Percentiles rank a stretch among this genome's conserved stretches.
Evolutionary conservation across 1,284 basidiomycete species (phyloP).

Genomic region (Trichosporon coremiiforme): DNA sequence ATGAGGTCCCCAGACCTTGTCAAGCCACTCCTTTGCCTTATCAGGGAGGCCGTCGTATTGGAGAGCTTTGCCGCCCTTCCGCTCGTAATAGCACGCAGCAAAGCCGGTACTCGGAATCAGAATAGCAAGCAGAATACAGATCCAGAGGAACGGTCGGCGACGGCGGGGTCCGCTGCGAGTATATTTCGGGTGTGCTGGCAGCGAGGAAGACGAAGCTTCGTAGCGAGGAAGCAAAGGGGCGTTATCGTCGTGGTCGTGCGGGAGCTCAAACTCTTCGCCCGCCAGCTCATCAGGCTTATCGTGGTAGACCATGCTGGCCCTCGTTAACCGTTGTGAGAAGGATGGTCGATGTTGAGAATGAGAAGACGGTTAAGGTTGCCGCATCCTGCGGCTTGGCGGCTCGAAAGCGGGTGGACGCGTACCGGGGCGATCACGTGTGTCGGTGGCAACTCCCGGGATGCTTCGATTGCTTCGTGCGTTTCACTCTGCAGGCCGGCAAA

Average conservation of each 20-base stretch:
- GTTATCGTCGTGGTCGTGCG: constrained; percentile 27
- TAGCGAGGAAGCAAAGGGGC: constrained; percentile 52
- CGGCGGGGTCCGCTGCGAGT: constrained; percentile 16
- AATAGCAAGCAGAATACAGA: constrained; percentile 38
- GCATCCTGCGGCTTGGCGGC: background rate
- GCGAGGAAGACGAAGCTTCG: constrained; percentile 19
- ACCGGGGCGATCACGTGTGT: constrained; percentile 10
- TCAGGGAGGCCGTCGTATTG: constrained; percentile 44
- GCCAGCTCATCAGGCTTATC: constrained; percentile 32
- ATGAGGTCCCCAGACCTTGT: constrained; percentile 32
- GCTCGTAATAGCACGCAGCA: constrained; percentile 36
- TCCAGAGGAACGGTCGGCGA: constrained; percentile 34
- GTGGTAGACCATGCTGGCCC: constrained; percentile 23
- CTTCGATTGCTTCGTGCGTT: background rate
- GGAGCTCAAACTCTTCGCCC: constrained; percentile 44
- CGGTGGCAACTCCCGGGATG: background rate
- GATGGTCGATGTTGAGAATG: background rate
- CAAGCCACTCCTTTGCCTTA: constrained; percentile 43
- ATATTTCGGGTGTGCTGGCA: background rate
- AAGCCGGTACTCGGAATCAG: constrained; percentile 36
- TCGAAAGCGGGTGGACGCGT: constrained; percentile 5
- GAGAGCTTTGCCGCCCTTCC: constrained; percentile 30
- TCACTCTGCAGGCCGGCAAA: background rate
- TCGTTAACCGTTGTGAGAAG: background rate
- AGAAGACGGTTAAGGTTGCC: constrained; percentile 3